Conservation (phyloP, 2,329 filamentous ascomycete genomes). For the Didymella keratinophila region DNA sequence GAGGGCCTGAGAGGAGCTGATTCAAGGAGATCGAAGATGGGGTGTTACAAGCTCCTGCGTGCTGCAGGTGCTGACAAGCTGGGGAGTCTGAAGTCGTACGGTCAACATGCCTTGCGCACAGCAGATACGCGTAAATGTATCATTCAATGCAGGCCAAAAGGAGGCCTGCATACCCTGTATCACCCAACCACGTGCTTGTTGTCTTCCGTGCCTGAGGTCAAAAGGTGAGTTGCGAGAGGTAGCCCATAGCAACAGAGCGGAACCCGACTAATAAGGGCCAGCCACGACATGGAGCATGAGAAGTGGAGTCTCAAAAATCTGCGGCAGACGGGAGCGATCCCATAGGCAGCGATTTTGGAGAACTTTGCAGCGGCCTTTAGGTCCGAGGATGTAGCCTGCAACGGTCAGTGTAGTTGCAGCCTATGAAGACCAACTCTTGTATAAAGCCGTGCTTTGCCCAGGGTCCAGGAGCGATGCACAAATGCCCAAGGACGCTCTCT, state of each 20-base stretch:
- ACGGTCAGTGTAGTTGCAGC: constrained; percentile 21
- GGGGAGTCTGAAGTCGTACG: constrained; percentile 4
- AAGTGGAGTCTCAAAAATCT: constrained; percentile 20
- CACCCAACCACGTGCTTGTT: constrained; percentile 37
- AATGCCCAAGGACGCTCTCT: constrained; percentile 32
- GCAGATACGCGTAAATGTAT: constrained; percentile 13
- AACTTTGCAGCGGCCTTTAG: constrained; percentile 26
- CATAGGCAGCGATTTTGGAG: constrained; percentile 30
- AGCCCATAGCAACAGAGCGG: constrained; percentile 23
- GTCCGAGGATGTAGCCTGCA: constrained; percentile 35
- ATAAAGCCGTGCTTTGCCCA: constrained; percentile 13
- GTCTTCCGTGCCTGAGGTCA: constrained; percentile 31
- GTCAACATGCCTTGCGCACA: constrained; percentile 1
- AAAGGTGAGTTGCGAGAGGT: constrained; percentile 17
- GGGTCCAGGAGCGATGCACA: constrained; percentile 33
- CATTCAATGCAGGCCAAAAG: neutral
- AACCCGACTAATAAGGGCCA: constrained; percentile 38
- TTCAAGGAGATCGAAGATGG: neutral
- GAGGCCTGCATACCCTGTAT: constrained; percentile 23
- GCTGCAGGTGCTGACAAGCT: constrained; percentile 2
- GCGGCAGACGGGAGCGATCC: constrained; percentile 33
- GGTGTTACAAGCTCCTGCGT: constrained; percentile 1
- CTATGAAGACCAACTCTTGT: constrained; percentile 22
- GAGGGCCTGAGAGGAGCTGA: neutral
- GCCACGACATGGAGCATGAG: constrained; percentile 39